Evolutionary conservation across 257 asterid genomes (phyloP), one percentile per base, ranked within the genome.

Genomic region (Ilex asprella): DNA sequence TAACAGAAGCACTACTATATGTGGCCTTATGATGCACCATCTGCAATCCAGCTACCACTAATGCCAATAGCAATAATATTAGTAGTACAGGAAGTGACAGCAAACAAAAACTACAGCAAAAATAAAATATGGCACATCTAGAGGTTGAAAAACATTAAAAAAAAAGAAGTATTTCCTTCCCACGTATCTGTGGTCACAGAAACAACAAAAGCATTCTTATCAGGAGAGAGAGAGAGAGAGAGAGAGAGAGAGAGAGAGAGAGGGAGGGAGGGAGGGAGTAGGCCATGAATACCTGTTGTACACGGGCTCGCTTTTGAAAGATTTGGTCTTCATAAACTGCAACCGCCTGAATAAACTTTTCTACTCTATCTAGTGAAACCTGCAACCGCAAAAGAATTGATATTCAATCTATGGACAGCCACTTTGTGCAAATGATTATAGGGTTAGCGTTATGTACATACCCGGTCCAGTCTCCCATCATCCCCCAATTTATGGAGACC

Each of bases 311-410:
- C 81, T 93, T 93, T 72, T 63, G 95, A 58, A 93, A 93, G 15
- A 93, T 89, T 75, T 87, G 86, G 63, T 89, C 95, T 76, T 89
- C 96, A 69, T 89, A 60, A 65, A 72, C 89, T 9, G 97, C 84
- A 78, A 79, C 94, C 57, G 96, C 89, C 86, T 87, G 91, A 79
- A 89, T 82, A 74, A 93, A 93, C 76, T 76, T 84, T 69, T 93
- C 96, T 55, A 83, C 96, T 58, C 92, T 83, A 79, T 89, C 95
- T 75, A 89, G 76, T 66, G 70, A 75, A 68, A 93, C 97, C 99
- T 86, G 81, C 67, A 71, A 65, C 41, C 16, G 62, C 27, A 64
- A 62, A 65, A 62, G 62, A 56, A 55, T 5, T 6, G 11, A 39
- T 5, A 35, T 35, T 63, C 12, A 55, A 61, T 32, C 29, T 69